Percentiles rank a stretch among this genome's conserved stretches.
phyloP scores from a whole-genome alignment of 352 stramenopile species.

The Globisporangium polare region DNA sequence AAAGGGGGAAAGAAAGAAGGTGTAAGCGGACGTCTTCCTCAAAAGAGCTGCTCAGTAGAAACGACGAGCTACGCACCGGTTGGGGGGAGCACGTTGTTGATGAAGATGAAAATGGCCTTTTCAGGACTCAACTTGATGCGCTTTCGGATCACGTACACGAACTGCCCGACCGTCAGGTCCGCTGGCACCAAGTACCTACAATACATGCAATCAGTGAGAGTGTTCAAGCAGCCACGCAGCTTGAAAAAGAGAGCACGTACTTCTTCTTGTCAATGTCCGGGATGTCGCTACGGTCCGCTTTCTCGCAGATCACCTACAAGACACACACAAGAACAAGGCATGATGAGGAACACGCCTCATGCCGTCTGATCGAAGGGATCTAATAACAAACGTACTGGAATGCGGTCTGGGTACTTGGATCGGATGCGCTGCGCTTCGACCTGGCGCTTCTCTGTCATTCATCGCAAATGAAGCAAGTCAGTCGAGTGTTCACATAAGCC shows the following conservation, averaged over 20 bases:
- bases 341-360: background rate
- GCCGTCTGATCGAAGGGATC: background rate
- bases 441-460: conserved; percentile 92
- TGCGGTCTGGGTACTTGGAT: conserved; percentile 98
- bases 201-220: background rate
- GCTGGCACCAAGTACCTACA: conserved; percentile 93
- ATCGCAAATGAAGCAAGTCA: background rate
- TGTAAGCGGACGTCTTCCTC: background rate
- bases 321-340: background rate
- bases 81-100: conserved; percentile 97
- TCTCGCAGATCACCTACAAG: conserved; percentile 86
- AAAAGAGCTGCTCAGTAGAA: background rate
- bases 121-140: conserved; percentile 98
- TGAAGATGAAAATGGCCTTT: conserved; percentile 98
- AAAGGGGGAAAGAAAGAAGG: conserved; percentile 11
- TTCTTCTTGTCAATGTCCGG: conserved; percentile 99
- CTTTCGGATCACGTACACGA: conserved; percentile 99
- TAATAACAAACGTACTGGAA: conserved; percentile 70
- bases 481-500: background rate
- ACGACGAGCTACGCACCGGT: conserved; percentile 60
- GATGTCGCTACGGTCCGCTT: conserved; percentile 97
- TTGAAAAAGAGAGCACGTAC: conserved; percentile 21
- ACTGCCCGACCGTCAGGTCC: conserved; percentile 97
- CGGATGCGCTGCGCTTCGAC: conserved; percentile 97
- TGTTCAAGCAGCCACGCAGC: background rate